Conservation (phyloP, 768 basidiomycete species). For the Suillus tomentosus region DNA sequence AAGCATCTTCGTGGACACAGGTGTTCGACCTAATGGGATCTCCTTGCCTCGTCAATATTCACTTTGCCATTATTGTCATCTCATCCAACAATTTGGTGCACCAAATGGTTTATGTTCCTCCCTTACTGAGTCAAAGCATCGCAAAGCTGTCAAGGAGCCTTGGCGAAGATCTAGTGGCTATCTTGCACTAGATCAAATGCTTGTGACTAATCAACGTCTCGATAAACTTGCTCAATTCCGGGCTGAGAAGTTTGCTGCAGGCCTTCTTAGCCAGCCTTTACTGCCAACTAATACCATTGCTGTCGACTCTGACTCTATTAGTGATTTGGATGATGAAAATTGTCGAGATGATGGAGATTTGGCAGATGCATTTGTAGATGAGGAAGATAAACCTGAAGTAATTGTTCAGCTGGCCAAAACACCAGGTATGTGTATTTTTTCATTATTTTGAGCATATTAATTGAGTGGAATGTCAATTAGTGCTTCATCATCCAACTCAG, state of each 20-base stretch:
- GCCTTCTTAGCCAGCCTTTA: slow-evolving; percentile 5
- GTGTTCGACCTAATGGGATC: slow-evolving; percentile 16
- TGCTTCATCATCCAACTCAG: not conserved
- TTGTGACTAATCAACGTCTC: slow-evolving; percentile 7
- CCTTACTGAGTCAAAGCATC: no score
- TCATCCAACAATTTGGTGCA: no score
- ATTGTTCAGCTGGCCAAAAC: slow-evolving; percentile 3
- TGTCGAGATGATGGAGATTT: slow-evolving; percentile 4
- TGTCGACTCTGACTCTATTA: not conserved
- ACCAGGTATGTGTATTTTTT: not conserved
- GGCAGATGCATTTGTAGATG: slow-evolving; percentile 2
- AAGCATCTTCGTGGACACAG: slow-evolving; percentile 16
- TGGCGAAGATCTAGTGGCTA: slow-evolving; percentile 1
- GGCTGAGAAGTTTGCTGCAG: slow-evolving; percentile 7
- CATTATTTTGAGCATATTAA: no score
- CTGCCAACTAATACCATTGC: slow-evolving; percentile 1
- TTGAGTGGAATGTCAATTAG: no score
- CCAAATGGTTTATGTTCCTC: no score
- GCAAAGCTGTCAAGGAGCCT: no score
- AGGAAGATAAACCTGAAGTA: not conserved
- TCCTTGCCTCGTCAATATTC: slow-evolving; percentile 33
- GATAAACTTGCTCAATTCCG: slow-evolving; percentile 8
- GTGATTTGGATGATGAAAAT: not conserved
- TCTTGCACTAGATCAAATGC: slow-evolving; percentile 26
- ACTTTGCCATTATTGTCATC: slow-evolving; percentile 27